Base-by-base conservation (phyloP, 225 moss, liverwort and hornwort species). In the Ulota crispa region DNA sequence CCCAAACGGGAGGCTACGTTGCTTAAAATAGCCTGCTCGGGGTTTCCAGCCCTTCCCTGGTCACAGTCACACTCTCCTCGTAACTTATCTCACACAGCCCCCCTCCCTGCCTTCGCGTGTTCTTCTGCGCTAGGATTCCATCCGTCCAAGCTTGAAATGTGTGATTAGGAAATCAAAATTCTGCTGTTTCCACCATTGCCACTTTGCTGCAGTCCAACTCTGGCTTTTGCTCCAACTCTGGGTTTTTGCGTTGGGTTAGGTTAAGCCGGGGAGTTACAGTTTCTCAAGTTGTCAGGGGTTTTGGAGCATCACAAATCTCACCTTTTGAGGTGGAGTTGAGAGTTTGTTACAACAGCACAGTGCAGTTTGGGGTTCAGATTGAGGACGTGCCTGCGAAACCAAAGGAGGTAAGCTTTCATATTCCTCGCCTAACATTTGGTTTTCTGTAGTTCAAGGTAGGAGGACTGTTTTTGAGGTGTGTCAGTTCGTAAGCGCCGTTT, bases 371-470 rank as follows among this genome's bases (percentile, higher is more conserved):
- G 26, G 57, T 53, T 39, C 6, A 4, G 66, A 45, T 53, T 45
- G n/a, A 63, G 70, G 75, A 8, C 9, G 53, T 72, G 53, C 27
- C 37, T 63, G 21, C 70, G 9, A 43, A 36, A 23, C 9, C 53
- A 7, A 18, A 18, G 24, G 64, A 76, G 85, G 85, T 81, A 47
- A 39, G 77, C 54, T 77, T 61, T 4, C n/a, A 15, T 47, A 52
- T 71, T 6, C 56, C 42, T 39, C 21, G 41, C 7, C 3, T 54
- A 54, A 43, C 32, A 30, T 18, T 41, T 23, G n/a, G n/a, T n/a
- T n/a, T n/a, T n/a, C n/a, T n/a, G n/a, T n/a, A n/a, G n/a, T 36
- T 23, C 7, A 2, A 16, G 37, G 34, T 52, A 7, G 79, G 13
- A 30, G 52, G 47, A 10, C 21, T 19, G 30, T 28, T 30, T 63